Evolutionary conservation across 805 yeast species (phyloP), one percentile per base, ranked within the genome.

Genomic region (Kodamaea nitidulidarum): DNA sequence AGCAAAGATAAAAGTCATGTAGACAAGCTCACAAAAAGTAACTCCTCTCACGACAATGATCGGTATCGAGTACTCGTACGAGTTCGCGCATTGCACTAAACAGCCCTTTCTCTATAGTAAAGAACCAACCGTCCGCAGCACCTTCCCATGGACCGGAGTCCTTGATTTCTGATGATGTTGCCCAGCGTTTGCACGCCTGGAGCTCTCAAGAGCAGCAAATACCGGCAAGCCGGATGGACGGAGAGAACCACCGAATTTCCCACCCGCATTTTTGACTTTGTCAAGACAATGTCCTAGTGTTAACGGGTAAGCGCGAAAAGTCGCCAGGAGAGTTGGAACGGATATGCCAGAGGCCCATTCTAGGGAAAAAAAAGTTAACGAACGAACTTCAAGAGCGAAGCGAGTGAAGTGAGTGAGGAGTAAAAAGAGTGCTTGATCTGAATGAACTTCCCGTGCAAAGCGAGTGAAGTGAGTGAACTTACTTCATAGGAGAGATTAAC

Each of bases 241-340:
- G 76, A 45, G 78, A 47, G 76, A 54, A 70, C 67, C 80, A 75
- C 80, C 80, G 80, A 75, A 75, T 75, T 75, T 75, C 80, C 80
- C 80, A 75, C 80, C 72, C 71, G 65, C 56, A 16, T 47, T 52
- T 41, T 39, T 42, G 49, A 45, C 45, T 24, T 36, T 26, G 22
- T 20, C n/a, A n/a, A 20, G 8, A 20, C 27, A 25, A n/a, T 18
- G 44, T 48, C 55, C 55, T 55, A 59, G 41, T 48, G 73, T 54
- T 39, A 42, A 54, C 69, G 71, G 72, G 74, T 68, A 65, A 60
- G 63, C 58, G 72, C 71, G 71, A 65, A 61, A 60, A 66, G 72
- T 59, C 54, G 53, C 60, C 65, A 65, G 72, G 57, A 48, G 58
- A 59, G 68, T 54, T 47, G 45, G 59, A 30, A 54, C 52, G 40